Percentiles rank a stretch among this genome's conserved stretches.
phyloP scores from a whole-genome alignment of 2,329 filamentous ascomycete genomes.

The Colletotrichum melonis region DNA sequence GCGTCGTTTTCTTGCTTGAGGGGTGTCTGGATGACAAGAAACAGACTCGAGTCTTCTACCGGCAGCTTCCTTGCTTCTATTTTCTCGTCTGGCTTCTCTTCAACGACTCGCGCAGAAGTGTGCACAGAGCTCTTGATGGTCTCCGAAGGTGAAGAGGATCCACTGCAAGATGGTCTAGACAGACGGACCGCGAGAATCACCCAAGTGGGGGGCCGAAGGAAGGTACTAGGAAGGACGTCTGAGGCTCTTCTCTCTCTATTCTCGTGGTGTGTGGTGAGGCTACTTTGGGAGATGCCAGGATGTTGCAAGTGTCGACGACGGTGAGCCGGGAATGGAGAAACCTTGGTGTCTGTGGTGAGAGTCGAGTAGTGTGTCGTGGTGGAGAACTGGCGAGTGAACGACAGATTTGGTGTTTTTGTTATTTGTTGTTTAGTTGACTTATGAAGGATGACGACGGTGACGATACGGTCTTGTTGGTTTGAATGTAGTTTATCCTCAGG shows the following conservation, averaged over 20 bases:
- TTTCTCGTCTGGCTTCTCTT: constrained; percentile 15
- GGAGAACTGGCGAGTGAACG: background rate
- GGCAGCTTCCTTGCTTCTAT: constrained; percentile 30
- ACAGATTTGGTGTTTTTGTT: background rate
- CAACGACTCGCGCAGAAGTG: constrained; percentile 28
- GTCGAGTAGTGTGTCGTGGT: constrained; percentile 1
- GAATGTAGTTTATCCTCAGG: background rate
- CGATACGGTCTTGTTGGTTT: background rate
- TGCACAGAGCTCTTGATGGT: constrained; percentile 37
- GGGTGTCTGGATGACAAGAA: constrained; percentile 36
- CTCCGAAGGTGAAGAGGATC: constrained; percentile 26
- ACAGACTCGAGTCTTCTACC: constrained; percentile 32
- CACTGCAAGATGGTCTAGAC: constrained; percentile 32
- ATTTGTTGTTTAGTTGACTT: background rate
- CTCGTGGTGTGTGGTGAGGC: constrained; percentile 23
- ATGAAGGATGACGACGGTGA: constrained; percentile 13
- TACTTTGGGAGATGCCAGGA: constrained; percentile 26
- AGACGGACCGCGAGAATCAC: constrained; percentile 36
- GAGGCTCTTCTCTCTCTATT: constrained; percentile 25
- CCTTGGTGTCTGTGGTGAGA: constrained; percentile 21
- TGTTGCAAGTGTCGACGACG: constrained; percentile 30
- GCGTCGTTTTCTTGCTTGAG: constrained; percentile 25
- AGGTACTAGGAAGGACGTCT: constrained; percentile 27
- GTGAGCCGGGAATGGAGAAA: constrained; percentile 34
- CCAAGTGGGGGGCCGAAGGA: constrained; percentile 35